Evolutionary conservation across 768 basidiomycete genomes (phyloP), one percentile per base, ranked within the genome.

Genomic region (Xerocomellus dryophilus): DNA sequence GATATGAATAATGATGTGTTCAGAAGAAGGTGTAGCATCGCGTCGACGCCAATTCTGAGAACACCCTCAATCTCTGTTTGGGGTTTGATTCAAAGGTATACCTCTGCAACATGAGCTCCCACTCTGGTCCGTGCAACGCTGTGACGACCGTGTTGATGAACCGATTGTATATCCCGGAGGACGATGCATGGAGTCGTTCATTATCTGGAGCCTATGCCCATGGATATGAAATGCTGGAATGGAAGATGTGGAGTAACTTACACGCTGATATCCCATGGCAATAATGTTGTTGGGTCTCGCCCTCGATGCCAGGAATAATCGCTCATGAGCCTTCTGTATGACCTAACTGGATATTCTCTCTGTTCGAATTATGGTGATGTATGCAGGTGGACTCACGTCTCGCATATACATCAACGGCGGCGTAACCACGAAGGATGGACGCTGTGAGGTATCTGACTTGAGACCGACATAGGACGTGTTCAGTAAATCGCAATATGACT

Each of bases 121-220:
- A 94, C 54, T 85, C 82, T 0, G 77, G 74, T 0, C 77, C 75
- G 56, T 85, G 79, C 17, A 94, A 71, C 0, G 80, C 81, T 12
- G 84, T 85, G 31, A 90, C 72, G n/a, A 83, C 78, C 0, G 91
- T 91, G 65, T 93, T 94, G 15, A 88, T 74, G 58, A 83, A 84
- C 51, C 74, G 74, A 61, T 85, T 89, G 15, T 73, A 74, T 45
- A 88, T 75, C 8, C 76, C 77, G 12, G 73, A 60, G 23, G 78
- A 68, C 23, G 67, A 63, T 51, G 73, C 62, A 23, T 74, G 74
- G 8, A 65, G 64, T 64, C 75, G 78, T 44, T 75, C 74, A 32
- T 69, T 66, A 34, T 63, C 68, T 17, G 63, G 69, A 29, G 49
- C 56, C 68, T 57, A 52, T 17, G 14, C 10, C 35, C 35, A 56